phyloP scores from a whole-genome alignment of 345 rosid genomes.

The Boechera divaricarpa region DNA sequence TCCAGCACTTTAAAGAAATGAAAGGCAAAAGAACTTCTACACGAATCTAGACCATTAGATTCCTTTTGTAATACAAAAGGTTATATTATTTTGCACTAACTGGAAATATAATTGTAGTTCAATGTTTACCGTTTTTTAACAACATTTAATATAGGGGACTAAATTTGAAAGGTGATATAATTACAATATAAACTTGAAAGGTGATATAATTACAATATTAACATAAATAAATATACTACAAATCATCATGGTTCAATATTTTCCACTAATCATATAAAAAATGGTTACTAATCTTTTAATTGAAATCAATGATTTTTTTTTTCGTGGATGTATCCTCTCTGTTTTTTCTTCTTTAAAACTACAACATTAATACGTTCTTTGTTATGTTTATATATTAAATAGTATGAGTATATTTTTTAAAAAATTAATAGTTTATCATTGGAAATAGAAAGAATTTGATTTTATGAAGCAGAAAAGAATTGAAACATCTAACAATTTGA shows the following conservation, averaged over 20 bases:
- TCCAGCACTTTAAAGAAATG: slow-evolving; percentile 5
- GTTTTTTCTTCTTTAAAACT: not conserved
- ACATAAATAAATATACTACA: not conserved
- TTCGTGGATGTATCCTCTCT: not conserved
- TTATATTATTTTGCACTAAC: not conserved
- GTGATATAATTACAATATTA: not conserved
- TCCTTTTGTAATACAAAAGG: not conserved
- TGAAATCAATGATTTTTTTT: not conserved
- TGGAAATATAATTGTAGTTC: not conserved
- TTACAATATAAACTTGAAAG: not conserved
- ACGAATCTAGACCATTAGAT: slow-evolving; percentile 29
- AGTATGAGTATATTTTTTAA: not conserved
- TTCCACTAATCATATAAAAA: not conserved
- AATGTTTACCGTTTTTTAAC: not conserved
- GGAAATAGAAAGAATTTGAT: not conserved
- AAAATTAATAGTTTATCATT: not conserved
- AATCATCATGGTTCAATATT: not conserved
- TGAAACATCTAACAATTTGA: no score
- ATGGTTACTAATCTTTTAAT: not conserved
- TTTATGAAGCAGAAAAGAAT: no score
- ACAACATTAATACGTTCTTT: not conserved
- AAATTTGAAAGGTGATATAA: not conserved
- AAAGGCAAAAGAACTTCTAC: slow-evolving; percentile 26
- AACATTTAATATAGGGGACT: not conserved
- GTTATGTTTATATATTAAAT: not conserved